These are phyloP conservation scores for Puccinia horiana DNA, from an alignment of 1,284 basidiomycete genomes.

Conservation along the genomic window DNA sequence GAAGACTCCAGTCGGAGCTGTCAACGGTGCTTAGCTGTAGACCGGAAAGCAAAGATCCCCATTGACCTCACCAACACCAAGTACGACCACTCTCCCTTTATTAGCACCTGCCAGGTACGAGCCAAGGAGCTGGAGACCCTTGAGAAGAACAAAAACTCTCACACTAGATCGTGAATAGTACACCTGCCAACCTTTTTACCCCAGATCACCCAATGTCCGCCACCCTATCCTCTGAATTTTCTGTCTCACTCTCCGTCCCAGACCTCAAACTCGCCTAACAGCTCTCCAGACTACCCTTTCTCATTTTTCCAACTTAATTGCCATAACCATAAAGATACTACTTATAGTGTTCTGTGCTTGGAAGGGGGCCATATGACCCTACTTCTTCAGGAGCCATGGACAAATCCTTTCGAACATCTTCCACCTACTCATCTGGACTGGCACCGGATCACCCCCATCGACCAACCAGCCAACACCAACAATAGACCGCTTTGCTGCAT, in stretches of 20 bases:
- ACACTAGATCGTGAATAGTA: neutral
- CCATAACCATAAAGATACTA: constrained; percentile 23
- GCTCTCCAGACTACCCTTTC: neutral
- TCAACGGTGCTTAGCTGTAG: neutral
- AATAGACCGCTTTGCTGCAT: neutral
- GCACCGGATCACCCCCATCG: neutral
- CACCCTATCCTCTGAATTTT: neutral
- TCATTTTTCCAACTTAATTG: constrained; percentile 19
- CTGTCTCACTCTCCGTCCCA: too few relatives aligned
- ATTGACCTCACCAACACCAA: neutral
- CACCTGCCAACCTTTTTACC: neutral
- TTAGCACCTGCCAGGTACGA: neutral
- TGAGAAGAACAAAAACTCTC: neutral
- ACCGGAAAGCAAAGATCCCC: neutral
- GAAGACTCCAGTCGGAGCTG: neutral
- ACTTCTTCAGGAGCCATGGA: constrained; percentile 5
- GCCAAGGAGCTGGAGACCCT: neutral
- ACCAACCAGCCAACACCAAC: too few relatives aligned
- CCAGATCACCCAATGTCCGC: too few relatives aligned
- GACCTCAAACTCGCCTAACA: neutral
- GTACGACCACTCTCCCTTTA: neutral
- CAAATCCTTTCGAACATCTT: neutral
- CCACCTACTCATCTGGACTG: neutral
- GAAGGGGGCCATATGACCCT: neutral
- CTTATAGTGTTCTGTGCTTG: neutral